Evolutionary conservation across 176 grass and related monocot genomes (phyloP), one percentile per base, ranked within the genome.

Genomic region (Bonia amplexicaulis): DNA sequence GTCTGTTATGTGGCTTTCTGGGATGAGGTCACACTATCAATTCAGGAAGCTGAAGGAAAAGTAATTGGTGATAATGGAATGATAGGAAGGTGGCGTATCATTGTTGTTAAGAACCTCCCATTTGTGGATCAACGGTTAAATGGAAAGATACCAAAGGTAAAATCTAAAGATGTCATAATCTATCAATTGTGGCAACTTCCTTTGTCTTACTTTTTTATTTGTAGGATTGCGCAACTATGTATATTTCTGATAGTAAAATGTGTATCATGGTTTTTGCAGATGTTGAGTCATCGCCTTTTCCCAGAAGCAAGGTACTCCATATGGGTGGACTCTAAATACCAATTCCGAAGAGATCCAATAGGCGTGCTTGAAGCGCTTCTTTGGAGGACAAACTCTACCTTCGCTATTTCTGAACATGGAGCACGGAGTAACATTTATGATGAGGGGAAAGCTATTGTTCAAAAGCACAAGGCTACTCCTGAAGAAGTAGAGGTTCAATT

Each of bases 251-350:
- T 71, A 54, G 33, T 49, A 64, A 86, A 55, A 64, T 75, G 52
- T 37, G 48, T 72, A 47, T 16, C 29, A 59, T 87, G 26, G 49
- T 51, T 83, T 72, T 65, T 76, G 31, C 88, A 98, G 96, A 92
- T 98, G 93, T 88, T 98, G 77, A 90, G 78, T 79, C 96, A 98
- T 85, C 93, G 89, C 9, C 93, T 98, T 87, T 98, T 98, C 74
- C 91, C 96, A 6, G 85, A 93, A 79, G 91, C 91, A 55, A 95
- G 88, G 53, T 98, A 92, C 74, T 98, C 96, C 13, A 96, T 98
- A 80, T 95, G 96, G 96, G 93, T 98, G n/a, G 96, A 96, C 71
- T 98, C 96, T n/a, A 98, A 98, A 74, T 98, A 92, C 62, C 96
- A 98, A 57, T 95, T 98, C 73, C 81, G 93, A 74, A 94, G 96